Conservation (phyloP, 805 yeast genomes). For the Naumovozyma castellii region DNA sequence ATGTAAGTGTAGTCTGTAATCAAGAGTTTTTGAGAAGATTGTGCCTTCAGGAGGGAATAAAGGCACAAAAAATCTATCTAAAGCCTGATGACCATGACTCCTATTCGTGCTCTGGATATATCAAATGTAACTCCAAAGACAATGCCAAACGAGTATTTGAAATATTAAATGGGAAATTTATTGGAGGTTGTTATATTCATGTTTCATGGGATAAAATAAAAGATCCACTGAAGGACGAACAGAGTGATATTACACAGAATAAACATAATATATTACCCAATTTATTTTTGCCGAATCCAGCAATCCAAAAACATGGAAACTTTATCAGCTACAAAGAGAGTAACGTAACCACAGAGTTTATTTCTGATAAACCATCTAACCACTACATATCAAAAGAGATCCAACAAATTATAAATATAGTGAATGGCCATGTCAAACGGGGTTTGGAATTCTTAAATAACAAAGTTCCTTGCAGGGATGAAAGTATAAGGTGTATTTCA, state of each 20-base stretch:
- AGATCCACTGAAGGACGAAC: not conserved
- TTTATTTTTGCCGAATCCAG: not conserved
- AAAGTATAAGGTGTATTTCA: constrained; percentile 26
- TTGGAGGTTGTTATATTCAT: constrained; percentile 22
- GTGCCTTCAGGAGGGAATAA: constrained; percentile 20
- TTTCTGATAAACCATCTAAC: not conserved
- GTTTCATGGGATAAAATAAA: constrained; percentile 15
- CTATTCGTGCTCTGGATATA: constrained; percentile 20
- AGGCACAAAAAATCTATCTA: constrained; percentile 8
- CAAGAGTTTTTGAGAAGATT: constrained; percentile 20
- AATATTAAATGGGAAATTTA: constrained; percentile 17
- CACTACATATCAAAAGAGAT: not conserved
- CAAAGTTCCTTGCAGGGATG: constrained; percentile 28
- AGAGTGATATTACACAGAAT: not conserved
- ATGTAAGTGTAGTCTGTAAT: constrained; percentile 24
- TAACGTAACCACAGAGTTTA: not conserved
- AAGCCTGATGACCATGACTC: constrained; percentile 9
- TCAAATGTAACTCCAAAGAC: constrained; percentile 14
- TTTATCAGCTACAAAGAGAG: no score
- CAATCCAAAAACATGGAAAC: not conserved
- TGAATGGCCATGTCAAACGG: constrained; percentile 25
- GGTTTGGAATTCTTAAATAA: constrained; percentile 28
- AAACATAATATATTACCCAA: not conserved
- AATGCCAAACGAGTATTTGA: constrained; percentile 17
- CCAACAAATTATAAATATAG: constrained; percentile 9